These are phyloP conservation scores for Cyclaneusma minus DNA, from an alignment of 2,329 filamentous ascomycete genomes.

Conservation along the genomic window DNA sequence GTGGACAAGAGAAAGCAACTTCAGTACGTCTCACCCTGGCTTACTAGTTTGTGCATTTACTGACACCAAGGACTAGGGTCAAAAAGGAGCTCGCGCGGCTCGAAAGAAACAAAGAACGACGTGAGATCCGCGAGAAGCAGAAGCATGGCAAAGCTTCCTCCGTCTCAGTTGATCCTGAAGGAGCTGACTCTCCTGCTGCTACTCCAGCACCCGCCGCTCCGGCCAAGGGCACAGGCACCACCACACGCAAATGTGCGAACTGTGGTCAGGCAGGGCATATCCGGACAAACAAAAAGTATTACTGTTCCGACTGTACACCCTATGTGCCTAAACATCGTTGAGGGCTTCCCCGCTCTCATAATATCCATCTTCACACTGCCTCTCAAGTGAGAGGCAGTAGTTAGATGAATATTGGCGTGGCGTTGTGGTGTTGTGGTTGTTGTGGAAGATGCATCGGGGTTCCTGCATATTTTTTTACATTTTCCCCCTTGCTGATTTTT, in stretches of 20 bases:
- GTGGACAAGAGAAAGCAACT: constrained; percentile 45
- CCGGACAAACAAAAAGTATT: constrained; percentile 97
- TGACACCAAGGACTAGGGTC: constrained; percentile 31
- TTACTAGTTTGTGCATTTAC: constrained; percentile 3
- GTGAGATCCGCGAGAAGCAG: constrained; percentile 79
- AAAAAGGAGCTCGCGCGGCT: constrained; percentile 68
- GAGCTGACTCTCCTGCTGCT: constrained; percentile 26
- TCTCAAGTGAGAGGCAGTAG: constrained; percentile 1
- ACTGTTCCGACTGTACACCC: constrained; percentile 7
- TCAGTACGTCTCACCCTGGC: constrained; percentile 24
- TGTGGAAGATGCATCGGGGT: constrained; percentile 3
- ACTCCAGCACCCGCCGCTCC: constrained; percentile 30
- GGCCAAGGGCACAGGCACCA: constrained; percentile 48
- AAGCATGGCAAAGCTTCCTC: constrained; percentile 38
- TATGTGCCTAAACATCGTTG: constrained; percentile 1
- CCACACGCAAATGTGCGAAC: constrained; percentile 88
- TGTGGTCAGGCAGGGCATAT: constrained; percentile 95
- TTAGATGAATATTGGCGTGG: constrained; percentile 1
- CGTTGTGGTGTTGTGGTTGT: constrained; percentile 4
- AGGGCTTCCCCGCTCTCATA: constrained; percentile 1
- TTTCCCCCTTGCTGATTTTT: constrained; percentile 5
- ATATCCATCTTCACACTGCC: neutral
- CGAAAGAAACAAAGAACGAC: constrained; percentile 79
- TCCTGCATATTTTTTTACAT: constrained; percentile 1
- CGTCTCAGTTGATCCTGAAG: constrained; percentile 14